Base-by-base conservation (phyloP, 2,329 filamentous ascomycete genomes). In the Curvularia eragrostidis region DNA sequence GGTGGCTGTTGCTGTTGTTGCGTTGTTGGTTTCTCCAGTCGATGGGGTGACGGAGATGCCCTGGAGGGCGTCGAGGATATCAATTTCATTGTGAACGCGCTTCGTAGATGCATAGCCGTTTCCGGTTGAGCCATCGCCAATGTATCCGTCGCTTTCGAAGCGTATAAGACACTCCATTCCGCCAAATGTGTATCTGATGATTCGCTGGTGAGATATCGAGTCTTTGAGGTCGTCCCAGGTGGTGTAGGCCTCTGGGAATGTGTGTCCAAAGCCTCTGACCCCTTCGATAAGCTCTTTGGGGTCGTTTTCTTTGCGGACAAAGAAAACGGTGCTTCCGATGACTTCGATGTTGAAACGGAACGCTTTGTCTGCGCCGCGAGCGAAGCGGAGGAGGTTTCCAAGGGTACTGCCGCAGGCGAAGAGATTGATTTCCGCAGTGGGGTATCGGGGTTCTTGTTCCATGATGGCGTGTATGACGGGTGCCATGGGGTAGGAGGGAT, bases 231-330 rank as follows among this genome's bases (percentile, higher is more conserved):
- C 80, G 0, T 84, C 82, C 87, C 88, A 91, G 0, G 80, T 85
- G 0, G 89, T 91, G 66, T 90, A 87, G 1, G 80, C 79, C 47
- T 90, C 86, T 0, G 86, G 86, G 62, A 91, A 91, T 0, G 85
- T 82, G 63, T 91, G 87, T 0, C 88, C 88, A 63, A 81, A 90
- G 0, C 89, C 89, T 15, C 65, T 64, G 0, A 91, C 75, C n/a
- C 79, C 79, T 0, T 75, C 63, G 5, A 91, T 86, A 0, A 79
- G 68, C 62, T 89, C 85, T 0, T 72, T 82, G 0, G 87, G 86
- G 0, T 83, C 82, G 43, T 85, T 86, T 65, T 89, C 87, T 21
- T 84, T 80, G 1, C 88, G 84, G 12, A 88, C 72, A 48, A 91
- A 82, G 73, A 91, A 88, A 0, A 89, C 80, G 0, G 85, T 87